Evolutionary conservation across 305 asterid species (phyloP).

Genomic region (Fraxinus nigra): DNA sequence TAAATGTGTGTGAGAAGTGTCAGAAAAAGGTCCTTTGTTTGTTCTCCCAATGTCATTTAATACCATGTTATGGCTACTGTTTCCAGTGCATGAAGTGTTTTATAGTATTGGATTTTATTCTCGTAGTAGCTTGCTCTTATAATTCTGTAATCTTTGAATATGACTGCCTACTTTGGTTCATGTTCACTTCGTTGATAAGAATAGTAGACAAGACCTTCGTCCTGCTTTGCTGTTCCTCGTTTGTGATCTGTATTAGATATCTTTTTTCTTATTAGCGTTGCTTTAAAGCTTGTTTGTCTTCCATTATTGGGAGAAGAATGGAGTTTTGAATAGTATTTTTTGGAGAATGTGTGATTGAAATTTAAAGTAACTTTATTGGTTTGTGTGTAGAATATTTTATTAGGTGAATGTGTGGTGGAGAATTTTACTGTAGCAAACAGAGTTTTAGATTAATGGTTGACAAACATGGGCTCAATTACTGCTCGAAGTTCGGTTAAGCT

Average conservation of each 20-base stretch:
- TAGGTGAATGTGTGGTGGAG: too few relatives aligned
- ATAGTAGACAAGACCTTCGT: neutral
- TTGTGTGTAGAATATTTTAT: too few relatives aligned
- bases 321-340: too few relatives aligned
- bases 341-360: too few relatives aligned
- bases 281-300: neutral
- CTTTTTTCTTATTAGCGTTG: neutral
- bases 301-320: too few relatives aligned
- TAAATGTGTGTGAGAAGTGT: constrained; percentile 16
- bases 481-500: neutral
- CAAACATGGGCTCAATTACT: neutral
- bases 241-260: neutral
- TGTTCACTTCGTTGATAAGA: neutral
- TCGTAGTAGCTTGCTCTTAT: neutral
- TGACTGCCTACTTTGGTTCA: neutral
- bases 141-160: neutral
- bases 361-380: too few relatives aligned
- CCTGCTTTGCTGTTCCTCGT: neutral
- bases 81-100: neutral
- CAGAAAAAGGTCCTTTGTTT: neutral
- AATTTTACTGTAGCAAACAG: too few relatives aligned
- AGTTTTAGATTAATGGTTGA: too few relatives aligned
- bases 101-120: neutral
- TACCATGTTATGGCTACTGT: neutral
- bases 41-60: neutral